These are phyloP conservation scores for Penicillium soppii DNA, from an alignment of 495 filamentous ascomycete genomes.

Conservation along the genomic window DNA sequence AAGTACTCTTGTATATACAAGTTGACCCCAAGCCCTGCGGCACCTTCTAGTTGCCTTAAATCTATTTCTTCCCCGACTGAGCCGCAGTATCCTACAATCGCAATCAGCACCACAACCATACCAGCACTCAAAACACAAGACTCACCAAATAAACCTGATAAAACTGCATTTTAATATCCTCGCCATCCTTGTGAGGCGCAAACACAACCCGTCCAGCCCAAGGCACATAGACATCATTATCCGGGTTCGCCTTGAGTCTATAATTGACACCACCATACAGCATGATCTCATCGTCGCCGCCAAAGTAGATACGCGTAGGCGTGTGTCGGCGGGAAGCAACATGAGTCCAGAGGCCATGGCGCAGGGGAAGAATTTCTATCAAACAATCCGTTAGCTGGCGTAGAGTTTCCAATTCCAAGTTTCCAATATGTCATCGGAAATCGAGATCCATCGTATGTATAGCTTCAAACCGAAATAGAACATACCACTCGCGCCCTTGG, in stretches of 20 bases:
- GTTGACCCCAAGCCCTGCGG: background rate
- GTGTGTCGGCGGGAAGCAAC: slow-evolving; percentile 52
- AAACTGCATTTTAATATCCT: slow-evolving; percentile 54
- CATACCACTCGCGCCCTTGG: slow-evolving; percentile 50
- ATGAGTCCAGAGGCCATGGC: slow-evolving; percentile 57
- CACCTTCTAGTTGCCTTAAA: background rate
- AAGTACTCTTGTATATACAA: no score
- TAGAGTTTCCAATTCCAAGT: no score
- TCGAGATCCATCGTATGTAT: background rate
- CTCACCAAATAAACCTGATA: slow-evolving; percentile 68
- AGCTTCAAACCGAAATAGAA: background rate
- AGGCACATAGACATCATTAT: slow-evolving; percentile 41
- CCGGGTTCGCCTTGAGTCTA: slow-evolving; percentile 48
- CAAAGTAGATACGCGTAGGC: slow-evolving; percentile 52
- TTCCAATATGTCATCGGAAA: no score
- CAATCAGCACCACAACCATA: slow-evolving; percentile 5
- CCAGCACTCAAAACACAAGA: slow-evolving; percentile 14
- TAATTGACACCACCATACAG: slow-evolving; percentile 59
- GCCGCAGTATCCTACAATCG: slow-evolving; percentile 35
- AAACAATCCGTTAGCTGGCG: background rate
- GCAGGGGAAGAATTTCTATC: slow-evolving; percentile 54
- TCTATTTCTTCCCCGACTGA: slow-evolving; percentile 40
- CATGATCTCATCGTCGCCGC: slow-evolving; percentile 58
- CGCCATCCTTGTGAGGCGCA: slow-evolving; percentile 37
- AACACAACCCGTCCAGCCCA: slow-evolving; percentile 60